These are phyloP conservation scores for Acaromyces ingoldii DNA, from an alignment of 1,284 basidiomycete species.

Conservation along the genomic window DNA sequence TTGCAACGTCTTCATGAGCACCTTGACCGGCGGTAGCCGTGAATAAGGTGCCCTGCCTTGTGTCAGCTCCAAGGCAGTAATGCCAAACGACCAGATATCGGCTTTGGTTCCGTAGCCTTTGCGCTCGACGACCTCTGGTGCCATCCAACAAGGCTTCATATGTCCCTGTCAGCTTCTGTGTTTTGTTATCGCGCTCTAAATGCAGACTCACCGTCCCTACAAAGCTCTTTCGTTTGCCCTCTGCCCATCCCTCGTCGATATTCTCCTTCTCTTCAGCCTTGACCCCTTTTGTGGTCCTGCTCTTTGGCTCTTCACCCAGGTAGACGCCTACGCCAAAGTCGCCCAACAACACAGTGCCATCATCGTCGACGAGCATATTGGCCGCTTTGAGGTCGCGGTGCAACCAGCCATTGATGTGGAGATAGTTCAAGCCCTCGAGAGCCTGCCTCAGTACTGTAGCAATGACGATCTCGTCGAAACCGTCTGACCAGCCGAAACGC, in stretches of 20 bases:
- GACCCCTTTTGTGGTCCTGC: constrained; percentile 8
- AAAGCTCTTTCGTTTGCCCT: constrained; percentile 68
- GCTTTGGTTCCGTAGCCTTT: constrained; percentile 72
- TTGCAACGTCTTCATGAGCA: constrained; percentile 63
- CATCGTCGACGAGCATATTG: constrained; percentile 63
- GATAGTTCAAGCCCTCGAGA: constrained; percentile 75
- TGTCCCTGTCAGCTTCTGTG: not conserved
- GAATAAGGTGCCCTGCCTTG: constrained; percentile 77
- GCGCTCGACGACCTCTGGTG: constrained; percentile 79
- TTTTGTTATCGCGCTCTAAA: not conserved
- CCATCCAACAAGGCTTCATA: constrained; percentile 81
- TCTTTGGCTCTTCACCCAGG: constrained; percentile 57
- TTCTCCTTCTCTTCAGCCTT: constrained; percentile 3
- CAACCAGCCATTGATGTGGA: constrained; percentile 82
- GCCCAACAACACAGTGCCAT: constrained; percentile 76
- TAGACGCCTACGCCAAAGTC: constrained; percentile 82
- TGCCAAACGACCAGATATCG: constrained; percentile 88
- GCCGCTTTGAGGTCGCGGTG: constrained; percentile 80
- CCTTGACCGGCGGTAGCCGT: constrained; percentile 67
- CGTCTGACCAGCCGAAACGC: constrained; percentile 74
- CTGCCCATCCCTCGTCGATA: constrained; percentile 23
- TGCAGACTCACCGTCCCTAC: constrained; percentile 63
- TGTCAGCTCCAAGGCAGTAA: constrained; percentile 74
- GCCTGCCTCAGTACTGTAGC: constrained; percentile 77
- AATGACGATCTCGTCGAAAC: constrained; percentile 78